Percentiles rank a stretch among this genome's conserved stretches.
These are phyloP conservation scores for Scenedesmus sp. DNA, from an alignment of 163 green algal species.

Conservation along the genomic window DNA sequence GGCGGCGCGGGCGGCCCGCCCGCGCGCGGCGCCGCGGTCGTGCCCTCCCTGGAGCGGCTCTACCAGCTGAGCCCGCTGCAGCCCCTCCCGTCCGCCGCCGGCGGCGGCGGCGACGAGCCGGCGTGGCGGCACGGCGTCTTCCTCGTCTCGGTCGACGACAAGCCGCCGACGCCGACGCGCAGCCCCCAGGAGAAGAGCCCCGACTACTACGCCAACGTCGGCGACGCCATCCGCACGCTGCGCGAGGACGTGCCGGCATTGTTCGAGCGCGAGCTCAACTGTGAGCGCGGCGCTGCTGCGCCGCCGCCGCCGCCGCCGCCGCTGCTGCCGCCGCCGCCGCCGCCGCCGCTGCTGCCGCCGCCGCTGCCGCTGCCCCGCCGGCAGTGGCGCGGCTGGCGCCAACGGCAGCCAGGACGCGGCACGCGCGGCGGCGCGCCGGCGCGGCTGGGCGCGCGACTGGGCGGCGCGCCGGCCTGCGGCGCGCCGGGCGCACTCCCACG, in stretches of 20 bases:
- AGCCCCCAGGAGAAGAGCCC: conserved; percentile 35
- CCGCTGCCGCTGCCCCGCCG: not conserved
- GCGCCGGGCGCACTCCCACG: not conserved
- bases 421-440: too few species aligned
- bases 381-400: too few species aligned
- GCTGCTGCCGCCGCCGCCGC: not conserved
- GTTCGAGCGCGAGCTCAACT: conserved; percentile 89
- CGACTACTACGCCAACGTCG: conserved; percentile 94
- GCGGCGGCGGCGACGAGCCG: not conserved
- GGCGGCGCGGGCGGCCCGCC: too few species aligned
- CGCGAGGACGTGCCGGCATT: conserved; percentile 89
- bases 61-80: conserved; percentile 27
- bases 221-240: conserved; percentile 91
- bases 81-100: not conserved
- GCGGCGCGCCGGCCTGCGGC: too few species aligned
- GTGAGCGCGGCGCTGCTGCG: conserved; percentile 58
- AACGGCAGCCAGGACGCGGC: too few species aligned
- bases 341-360: not conserved
- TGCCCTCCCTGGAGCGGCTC: conserved; percentile 15
- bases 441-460: too few species aligned
- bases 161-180: conserved; percentile 22
- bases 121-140: conserved; percentile 22
- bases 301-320: not conserved
- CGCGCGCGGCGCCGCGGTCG: too few species aligned
- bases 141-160: conserved; percentile 35